Percentiles rank a stretch among this genome's conserved stretches.
These are phyloP conservation scores for Pyricularia grisea DNA, from an alignment of 2,329 filamentous ascomycete genomes.

Conservation along the genomic window DNA sequence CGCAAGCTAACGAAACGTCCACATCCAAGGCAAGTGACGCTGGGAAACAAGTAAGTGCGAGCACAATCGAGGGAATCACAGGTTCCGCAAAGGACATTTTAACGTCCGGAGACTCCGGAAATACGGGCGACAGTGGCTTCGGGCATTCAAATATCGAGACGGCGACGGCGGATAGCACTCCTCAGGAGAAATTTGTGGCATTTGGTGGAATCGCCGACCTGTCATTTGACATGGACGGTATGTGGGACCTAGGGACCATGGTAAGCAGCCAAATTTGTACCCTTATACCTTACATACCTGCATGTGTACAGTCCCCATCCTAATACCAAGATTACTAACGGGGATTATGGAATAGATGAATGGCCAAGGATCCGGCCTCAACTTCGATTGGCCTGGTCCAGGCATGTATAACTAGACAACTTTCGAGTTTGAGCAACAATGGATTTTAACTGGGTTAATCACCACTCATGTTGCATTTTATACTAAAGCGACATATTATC, in stretches of 20 bases:
- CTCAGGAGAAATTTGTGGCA: background rate
- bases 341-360: background rate
- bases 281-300: background rate
- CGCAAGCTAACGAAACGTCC: background rate
- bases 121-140: background rate
- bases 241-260: background rate
- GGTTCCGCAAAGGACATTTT: background rate
- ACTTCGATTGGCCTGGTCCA: background rate
- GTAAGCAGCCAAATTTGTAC: background rate
- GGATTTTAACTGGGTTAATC: background rate
- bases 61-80: background rate
- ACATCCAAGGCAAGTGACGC: background rate
- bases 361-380: background rate
- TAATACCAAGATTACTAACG: background rate
- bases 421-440: background rate
- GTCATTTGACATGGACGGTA: background rate
- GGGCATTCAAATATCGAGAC: background rate
- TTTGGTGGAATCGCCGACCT: background rate
- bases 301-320: background rate
- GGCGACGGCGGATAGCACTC: background rate
- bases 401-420: background rate
- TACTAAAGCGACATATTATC: background rate
- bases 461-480: background rate
- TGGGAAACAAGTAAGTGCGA: background rate
- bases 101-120: background rate